Base-by-base conservation (phyloP, 2,329 filamentous ascomycete species). In the Fusarium napiforme region DNA sequence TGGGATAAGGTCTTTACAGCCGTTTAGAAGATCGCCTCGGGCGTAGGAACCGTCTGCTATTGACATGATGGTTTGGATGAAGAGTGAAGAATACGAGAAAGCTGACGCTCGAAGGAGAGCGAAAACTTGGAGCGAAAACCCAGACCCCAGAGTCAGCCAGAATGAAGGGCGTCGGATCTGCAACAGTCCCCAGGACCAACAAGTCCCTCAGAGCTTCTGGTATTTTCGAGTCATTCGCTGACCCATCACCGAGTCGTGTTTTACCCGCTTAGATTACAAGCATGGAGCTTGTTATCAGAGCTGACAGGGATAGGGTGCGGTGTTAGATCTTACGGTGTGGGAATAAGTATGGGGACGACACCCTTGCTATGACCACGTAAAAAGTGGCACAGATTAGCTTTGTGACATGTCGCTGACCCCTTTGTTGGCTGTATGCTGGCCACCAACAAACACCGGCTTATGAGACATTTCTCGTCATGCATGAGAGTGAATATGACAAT, bases 1-100 rank as follows among this genome's bases (percentile, higher is more conserved):
- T 14, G 73, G 70, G 12, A 75, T 50, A 1, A 73, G 43, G 11
- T 64, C 73, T 5, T 75, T 69, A 11, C 73, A 75, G 4, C 73
- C 73, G 11, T 67, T 65, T 1, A 75, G 70, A n/a, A 75, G 73
- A 19, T 72, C 70, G 11, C 73, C 73, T 53, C 70, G 67, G 8
- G 73, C 73, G 52, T 73, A 75, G 12, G 43, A 46, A 8, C 70
- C 70, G 18, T 39, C 39, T 43, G 59, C 59, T 55, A 73, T 71
- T 19, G 73, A 69, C 70, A 75, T 75, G 14, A 21, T 63, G 42
- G 7, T 8, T 28, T 37, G 10, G 2, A 5, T 36, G 21, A 23
- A 19, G 9, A 36, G 11, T 28, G n/a, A 42, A 23, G 26, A 23
- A 21, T 18, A 23, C 26, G 28, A 42, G n/a, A 46, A 52, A 11